Evolutionary conservation across 1,284 basidiomycete species (phyloP), one percentile per base, ranked within the genome.

Genomic region (Pyrrhoderma noxium): DNA sequence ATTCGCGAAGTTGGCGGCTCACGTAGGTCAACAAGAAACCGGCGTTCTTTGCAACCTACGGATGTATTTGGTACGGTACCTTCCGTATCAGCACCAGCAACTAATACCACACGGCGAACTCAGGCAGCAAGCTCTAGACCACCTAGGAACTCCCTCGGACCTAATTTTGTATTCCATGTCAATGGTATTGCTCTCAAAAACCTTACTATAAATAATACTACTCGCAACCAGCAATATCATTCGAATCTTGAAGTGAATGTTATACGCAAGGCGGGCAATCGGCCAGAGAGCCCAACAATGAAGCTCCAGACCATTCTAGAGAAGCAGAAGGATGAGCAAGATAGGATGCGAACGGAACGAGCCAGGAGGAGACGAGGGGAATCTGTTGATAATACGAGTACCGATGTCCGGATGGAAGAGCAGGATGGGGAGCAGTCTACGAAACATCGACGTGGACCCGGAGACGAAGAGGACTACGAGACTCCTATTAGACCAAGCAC

Each of bases 391-490:
- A 53, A 61, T 62, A 54, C 51, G 65, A 59, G 56, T 65, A 56
- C 49, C 52, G 46, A 64, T 54, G 53, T 56, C 52, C 58, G 62
- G 60, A 70, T 54, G 65, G 56, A 19, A 60, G 60, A 53, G 57
- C 56, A 34, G 39, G 51, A 8, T 47, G 47, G 61, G 51, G 63
- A 52, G 37, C 43, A 54, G n/a, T 7, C 5, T 18, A n/a, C 38
- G 14, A 63, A 61, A 43, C 82, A 87, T 67, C 66, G 65, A 49
- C 67, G 80, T 59, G 85, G 82, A 8, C 78, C 87, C 3, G 88
- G 89, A 1, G 89, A 92, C 16, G 88, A 89, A 35, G 88, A 86
- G 58, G 89, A 90, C 57, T 93, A 87, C 59, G 73, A 75, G 61
- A 85, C 83, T 2, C 87, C 80, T 0, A 69, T 70, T 45, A 68